Conservation (phyloP, 2,329 filamentous ascomycete genomes). For the Penicillium sp. region DNA sequence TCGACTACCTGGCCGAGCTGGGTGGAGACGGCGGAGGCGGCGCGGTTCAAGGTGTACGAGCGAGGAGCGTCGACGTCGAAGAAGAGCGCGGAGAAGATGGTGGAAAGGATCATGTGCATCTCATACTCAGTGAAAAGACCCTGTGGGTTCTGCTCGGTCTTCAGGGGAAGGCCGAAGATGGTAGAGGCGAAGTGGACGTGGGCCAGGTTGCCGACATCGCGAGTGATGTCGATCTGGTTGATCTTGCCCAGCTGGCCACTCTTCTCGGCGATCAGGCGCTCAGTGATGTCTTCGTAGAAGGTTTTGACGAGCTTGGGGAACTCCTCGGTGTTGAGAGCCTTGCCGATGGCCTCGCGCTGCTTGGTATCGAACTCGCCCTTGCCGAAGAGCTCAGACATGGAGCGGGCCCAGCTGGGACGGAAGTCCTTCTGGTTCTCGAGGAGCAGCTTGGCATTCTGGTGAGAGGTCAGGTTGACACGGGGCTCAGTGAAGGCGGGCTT, state of each 20-base stretch:
- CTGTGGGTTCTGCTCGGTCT: constrained; percentile 51
- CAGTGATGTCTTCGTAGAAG: constrained; percentile 65
- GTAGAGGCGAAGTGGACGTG: constrained; percentile 57
- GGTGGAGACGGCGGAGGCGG: constrained; percentile 56
- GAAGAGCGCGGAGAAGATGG: constrained; percentile 67
- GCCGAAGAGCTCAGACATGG: constrained; percentile 63
- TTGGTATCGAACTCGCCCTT: constrained; percentile 53
- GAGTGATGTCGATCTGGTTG: constrained; percentile 68
- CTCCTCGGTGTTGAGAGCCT: constrained; percentile 60
- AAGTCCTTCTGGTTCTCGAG: constrained; percentile 63
- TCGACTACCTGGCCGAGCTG: constrained; percentile 64
- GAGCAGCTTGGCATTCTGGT: constrained; percentile 61
- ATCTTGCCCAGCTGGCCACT: constrained; percentile 62
- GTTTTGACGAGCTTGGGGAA: constrained; percentile 64
- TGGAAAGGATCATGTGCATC: constrained; percentile 60
- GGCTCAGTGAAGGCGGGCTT: constrained; percentile 56
- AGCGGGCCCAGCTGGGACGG: constrained; percentile 64
- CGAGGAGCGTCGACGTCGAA: constrained; percentile 66
- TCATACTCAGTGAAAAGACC: constrained; percentile 59
- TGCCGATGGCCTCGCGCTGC: constrained; percentile 56
- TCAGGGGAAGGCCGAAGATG: constrained; percentile 57
- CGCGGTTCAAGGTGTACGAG: constrained; percentile 63
- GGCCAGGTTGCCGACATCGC: constrained; percentile 57
- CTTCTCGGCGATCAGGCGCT: constrained; percentile 63
- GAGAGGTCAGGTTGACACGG: constrained; percentile 59